phyloP scores from a whole-genome alignment of 148 eudicot genomes.

The Silene latifolia region DNA sequence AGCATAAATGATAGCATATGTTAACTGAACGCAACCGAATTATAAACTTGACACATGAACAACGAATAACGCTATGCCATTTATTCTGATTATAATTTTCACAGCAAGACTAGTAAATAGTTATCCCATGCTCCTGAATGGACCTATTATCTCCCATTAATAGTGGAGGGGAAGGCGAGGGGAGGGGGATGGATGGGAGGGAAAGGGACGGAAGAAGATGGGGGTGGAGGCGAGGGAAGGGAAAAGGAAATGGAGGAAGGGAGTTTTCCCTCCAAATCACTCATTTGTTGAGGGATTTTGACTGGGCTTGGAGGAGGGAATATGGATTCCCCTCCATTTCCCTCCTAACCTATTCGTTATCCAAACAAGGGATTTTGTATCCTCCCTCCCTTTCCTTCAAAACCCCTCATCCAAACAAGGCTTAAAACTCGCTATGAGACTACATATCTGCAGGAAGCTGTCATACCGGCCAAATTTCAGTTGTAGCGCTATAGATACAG shows the following conservation, averaged over 20 bases:
- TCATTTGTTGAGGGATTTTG: no score
- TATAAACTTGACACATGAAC: not conserved
- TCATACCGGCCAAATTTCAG: not conserved
- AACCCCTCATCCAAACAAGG: not conserved
- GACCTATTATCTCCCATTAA: not conserved
- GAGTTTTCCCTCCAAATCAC: no score
- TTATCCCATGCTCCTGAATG: not conserved
- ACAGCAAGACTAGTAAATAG: not conserved
- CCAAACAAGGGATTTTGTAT: no score
- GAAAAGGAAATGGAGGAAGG: no score
- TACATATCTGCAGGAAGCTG: not conserved
- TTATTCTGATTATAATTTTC: not conserved
- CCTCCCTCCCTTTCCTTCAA: not conserved
- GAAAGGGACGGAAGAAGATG: not conserved
- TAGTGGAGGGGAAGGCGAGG: no score
- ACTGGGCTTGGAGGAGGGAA: no score
- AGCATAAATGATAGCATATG: slow-evolving; percentile 24
- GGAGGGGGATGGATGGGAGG: not conserved
- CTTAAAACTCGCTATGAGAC: not conserved
- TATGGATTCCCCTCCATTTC: no score
- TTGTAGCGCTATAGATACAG: not conserved
- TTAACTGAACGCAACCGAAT: not conserved
- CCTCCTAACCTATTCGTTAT: not conserved
- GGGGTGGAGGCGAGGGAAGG: not conserved
- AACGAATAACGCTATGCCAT: not conserved